Evolutionary conservation across 2,329 filamentous ascomycete genomes (phyloP).

Genomic region (Cordyceps javanica): DNA sequence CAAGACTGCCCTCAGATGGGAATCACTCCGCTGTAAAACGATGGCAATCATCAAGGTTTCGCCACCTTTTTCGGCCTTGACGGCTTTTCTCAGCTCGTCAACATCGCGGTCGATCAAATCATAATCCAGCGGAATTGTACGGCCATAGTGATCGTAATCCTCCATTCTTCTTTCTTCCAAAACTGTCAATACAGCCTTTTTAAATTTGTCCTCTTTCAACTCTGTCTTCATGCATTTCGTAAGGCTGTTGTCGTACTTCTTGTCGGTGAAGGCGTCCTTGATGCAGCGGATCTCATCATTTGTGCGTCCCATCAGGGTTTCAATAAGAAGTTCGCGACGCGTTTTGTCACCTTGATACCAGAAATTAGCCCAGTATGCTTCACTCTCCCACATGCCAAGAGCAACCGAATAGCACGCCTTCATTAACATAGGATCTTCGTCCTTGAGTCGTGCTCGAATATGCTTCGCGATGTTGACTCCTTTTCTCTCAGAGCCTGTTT

Average conservation of each 20-base stretch:
- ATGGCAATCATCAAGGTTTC: slow-evolving; percentile 85
- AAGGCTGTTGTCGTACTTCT: slow-evolving; percentile 80
- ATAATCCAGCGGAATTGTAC: slow-evolving; percentile 49
- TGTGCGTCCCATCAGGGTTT: slow-evolving; percentile 81
- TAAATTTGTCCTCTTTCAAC: slow-evolving; percentile 93
- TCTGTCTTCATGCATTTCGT: slow-evolving; percentile 85
- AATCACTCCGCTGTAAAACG: slow-evolving; percentile 72
- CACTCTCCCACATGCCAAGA: slow-evolving; percentile 83
- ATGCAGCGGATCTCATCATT: slow-evolving; percentile 85
- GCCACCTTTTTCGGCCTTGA: slow-evolving; percentile 71
- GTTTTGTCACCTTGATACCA: slow-evolving; percentile 90
- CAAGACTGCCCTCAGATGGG: slow-evolving; percentile 75
- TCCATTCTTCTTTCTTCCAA: slow-evolving; percentile 81
- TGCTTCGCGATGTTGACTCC: slow-evolving; percentile 84
- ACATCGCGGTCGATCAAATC: slow-evolving; percentile 65
- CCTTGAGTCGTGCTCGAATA: slow-evolving; percentile 70
- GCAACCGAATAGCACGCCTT: slow-evolving; percentile 90
- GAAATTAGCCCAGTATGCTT: slow-evolving; percentile 97
- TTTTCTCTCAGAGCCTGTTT: slow-evolving; percentile 64
- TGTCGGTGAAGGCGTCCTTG: slow-evolving; percentile 83
- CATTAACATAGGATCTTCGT: slow-evolving; percentile 68
- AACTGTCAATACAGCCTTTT: slow-evolving; percentile 75
- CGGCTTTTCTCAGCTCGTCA: slow-evolving; percentile 59
- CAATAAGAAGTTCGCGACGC: slow-evolving; percentile 83
- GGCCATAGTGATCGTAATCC: slow-evolving; percentile 63